phyloP scores from a whole-genome alignment of 495 filamentous ascomycete genomes.

The Hypoxylon crocopeplum region DNA sequence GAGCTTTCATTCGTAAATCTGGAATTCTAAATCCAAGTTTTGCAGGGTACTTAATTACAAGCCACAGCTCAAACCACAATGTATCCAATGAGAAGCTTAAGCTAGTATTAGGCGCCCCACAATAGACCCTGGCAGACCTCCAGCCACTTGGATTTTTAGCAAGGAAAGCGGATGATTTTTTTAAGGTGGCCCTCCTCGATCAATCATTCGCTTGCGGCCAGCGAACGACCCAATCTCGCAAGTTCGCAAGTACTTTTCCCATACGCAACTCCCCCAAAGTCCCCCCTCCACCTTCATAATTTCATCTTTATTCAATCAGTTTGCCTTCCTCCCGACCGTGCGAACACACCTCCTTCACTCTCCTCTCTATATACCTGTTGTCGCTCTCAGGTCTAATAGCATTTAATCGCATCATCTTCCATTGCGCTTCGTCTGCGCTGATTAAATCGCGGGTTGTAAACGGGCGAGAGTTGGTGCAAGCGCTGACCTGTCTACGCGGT shows the following conservation, averaged over 20 bases:
- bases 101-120: background rate
- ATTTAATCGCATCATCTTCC: slow-evolving; percentile 8
- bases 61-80: slow-evolving; percentile 22
- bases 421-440: slow-evolving; percentile 25
- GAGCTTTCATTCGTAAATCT: slow-evolving; percentile 3
- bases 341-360: slow-evolving; percentile 21
- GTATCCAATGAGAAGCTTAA: slow-evolving; percentile 12
- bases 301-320: slow-evolving; percentile 36
- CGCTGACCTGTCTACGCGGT: slow-evolving; percentile 29
- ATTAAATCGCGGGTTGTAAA: slow-evolving; percentile 23
- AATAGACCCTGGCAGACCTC: slow-evolving; percentile 18
- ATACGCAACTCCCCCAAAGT: slow-evolving; percentile 22
- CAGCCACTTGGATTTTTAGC: slow-evolving; percentile 38
- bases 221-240: slow-evolving; percentile 26
- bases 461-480: slow-evolving; percentile 15
- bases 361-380: slow-evolving; percentile 26
- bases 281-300: slow-evolving; percentile 31
- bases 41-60: slow-evolving; percentile 17
- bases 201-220: slow-evolving; percentile 36
- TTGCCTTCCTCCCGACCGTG: slow-evolving; percentile 28
- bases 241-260: no score
- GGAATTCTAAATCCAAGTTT: slow-evolving; percentile 1
- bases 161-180: slow-evolving; percentile 30
- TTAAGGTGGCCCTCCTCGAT: no score
- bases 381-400: slow-evolving; percentile 8